Percentiles rank a stretch among this genome's conserved stretches.
phyloP scores from a whole-genome alignment of 1,284 basidiomycete genomes.

The Exobasidium rhododendri region DNA sequence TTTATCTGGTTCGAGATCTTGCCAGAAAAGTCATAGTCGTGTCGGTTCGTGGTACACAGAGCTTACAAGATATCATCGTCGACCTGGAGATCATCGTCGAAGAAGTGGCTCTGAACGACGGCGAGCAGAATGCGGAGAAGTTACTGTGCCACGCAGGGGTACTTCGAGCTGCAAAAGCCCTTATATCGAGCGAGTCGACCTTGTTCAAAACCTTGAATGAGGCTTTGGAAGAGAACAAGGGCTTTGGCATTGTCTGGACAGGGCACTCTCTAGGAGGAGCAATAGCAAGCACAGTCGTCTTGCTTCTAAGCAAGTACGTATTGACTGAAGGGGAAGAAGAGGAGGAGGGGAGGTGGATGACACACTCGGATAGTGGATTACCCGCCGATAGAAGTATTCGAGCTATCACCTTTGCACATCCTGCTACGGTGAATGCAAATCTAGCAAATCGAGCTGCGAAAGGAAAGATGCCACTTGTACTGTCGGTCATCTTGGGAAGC shows the following conservation, averaged over 20 bases:
- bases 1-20: constrained; percentile 50
- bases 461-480: constrained; percentile 46
- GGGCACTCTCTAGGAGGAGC: constrained; percentile 52
- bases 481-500: constrained; percentile 41
- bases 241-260: constrained; percentile 48
- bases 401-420: constrained; percentile 51
- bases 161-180: constrained; percentile 44
- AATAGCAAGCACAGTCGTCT: constrained; percentile 47
- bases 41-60: constrained; percentile 50
- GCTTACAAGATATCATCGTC: constrained; percentile 52
- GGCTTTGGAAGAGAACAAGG: constrained; percentile 42
- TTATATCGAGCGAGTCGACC: constrained; percentile 41
- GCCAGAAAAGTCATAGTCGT: constrained; percentile 49
- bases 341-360: constrained; percentile 40
- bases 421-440: constrained; percentile 45
- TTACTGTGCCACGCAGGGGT: constrained; percentile 50
- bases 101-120: constrained; percentile 36
- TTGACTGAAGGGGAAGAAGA: constrained; percentile 20
- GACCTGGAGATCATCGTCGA: constrained; percentile 49
- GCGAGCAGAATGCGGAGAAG: constrained; percentile 20
- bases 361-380: constrained; percentile 36
- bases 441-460: constrained; percentile 35
- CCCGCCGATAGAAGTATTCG: constrained; percentile 42
- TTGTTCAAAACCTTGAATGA: constrained; percentile 37
- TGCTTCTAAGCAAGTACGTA: constrained; percentile 47